phyloP scores from a whole-genome alignment of 2,329 filamentous ascomycete genomes.

The Malbranchea zuffiana region DNA sequence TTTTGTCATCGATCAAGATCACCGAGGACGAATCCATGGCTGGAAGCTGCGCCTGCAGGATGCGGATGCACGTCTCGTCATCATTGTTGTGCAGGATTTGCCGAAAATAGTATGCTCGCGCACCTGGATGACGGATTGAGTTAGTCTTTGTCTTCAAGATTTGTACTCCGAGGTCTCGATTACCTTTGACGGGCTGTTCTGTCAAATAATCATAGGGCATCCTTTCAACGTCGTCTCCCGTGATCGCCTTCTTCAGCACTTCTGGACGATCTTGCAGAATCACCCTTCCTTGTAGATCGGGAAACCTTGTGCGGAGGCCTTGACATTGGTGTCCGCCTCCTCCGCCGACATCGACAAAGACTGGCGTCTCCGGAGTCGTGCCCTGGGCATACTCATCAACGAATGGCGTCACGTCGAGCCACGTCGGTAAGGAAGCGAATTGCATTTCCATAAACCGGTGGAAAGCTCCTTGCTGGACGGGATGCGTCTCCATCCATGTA shows the following conservation, averaged over 20 bases:
- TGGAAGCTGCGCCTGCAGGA: no score
- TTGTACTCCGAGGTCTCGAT: background rate
- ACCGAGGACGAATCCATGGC: conserved; percentile 1
- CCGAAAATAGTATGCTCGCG: no score
- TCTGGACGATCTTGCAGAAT: conserved; percentile 34
- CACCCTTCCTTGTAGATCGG: conserved; percentile 25
- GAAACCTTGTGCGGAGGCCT: conserved; percentile 24
- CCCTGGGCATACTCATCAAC: conserved; percentile 1
- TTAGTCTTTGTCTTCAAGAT: no score
- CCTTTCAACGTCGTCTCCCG: conserved; percentile 22
- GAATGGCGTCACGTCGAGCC: conserved; percentile 1
- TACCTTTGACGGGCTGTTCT: conserved; percentile 22
- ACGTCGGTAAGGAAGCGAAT: conserved; percentile 1
- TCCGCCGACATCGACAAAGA: conserved; percentile 36
- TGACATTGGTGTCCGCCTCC: conserved; percentile 32
- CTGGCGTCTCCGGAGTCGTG: conserved; percentile 9
- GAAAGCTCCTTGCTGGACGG: no score
- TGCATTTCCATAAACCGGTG: background rate
- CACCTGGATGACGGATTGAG: no score
- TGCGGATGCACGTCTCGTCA: no score
- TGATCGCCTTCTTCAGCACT: conserved; percentile 20
- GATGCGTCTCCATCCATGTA: no score
- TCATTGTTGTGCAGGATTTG: no score
- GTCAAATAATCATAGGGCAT: conserved; percentile 22
- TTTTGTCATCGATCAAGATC: conserved; percentile 1